Percentiles rank a stretch among this genome's conserved stretches.
phyloP scores from a whole-genome alignment of 2,329 filamentous ascomycete genomes.

The Chaetomium strumarium region DNA sequence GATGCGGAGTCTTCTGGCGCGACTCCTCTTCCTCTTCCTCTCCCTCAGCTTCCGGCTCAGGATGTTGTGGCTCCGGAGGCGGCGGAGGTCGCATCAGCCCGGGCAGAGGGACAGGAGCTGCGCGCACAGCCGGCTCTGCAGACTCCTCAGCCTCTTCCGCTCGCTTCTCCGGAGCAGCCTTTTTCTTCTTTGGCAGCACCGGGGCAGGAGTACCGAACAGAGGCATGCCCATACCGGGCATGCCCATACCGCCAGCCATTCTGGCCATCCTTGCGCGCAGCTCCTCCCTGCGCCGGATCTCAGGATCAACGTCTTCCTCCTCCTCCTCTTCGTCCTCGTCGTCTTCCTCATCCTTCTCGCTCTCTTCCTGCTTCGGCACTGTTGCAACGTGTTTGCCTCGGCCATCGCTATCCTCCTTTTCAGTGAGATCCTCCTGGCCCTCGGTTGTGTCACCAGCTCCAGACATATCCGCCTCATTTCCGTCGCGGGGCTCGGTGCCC shows the following conservation, averaged over 20 bases:
- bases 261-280: conserved; percentile 94
- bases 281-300: conserved; percentile 78
- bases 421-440: conserved; percentile 53
- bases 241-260: conserved; percentile 96
- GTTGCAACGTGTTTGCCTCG: conserved; percentile 36
- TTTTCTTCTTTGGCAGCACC: conserved; percentile 60
- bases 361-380: conserved; percentile 37
- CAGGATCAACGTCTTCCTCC: conserved; percentile 81
- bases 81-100: conserved; percentile 58
- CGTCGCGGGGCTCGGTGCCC: conserved; percentile 47
- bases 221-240: conserved; percentile 73
- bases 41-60: conserved; percentile 32
- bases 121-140: conserved; percentile 38
- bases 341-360: conserved; percentile 34
- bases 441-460: conserved; percentile 60
- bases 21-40: conserved; percentile 30
- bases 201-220: conserved; percentile 44
- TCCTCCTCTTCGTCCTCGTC: conserved; percentile 60
- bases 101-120: conserved; percentile 59
- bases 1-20: conserved; percentile 28
- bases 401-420: conserved; percentile 70
- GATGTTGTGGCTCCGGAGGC: conserved; percentile 43
- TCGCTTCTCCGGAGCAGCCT: conserved; percentile 38
- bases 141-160: conserved; percentile 41
- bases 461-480: conserved; percentile 60